Conservation (phyloP, 2,329 filamentous ascomycete genomes). For the Drechslerella dactyloides region DNA sequence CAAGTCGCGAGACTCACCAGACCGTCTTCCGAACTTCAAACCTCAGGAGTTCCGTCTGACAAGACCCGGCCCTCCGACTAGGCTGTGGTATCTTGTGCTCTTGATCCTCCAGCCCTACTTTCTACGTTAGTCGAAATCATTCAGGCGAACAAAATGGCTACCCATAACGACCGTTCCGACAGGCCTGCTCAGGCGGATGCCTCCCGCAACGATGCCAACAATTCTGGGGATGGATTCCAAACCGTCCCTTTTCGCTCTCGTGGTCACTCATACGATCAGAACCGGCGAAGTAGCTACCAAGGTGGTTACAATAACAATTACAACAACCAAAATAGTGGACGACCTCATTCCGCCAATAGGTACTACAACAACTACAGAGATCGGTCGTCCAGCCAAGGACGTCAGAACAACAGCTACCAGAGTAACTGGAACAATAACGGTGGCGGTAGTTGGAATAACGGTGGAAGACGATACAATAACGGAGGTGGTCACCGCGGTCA, state of each 20-base stretch:
- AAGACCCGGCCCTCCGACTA: slow-evolving; percentile 30
- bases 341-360: slow-evolving; percentile 23
- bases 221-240: not conserved
- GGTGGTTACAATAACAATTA: slow-evolving; percentile 1
- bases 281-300: slow-evolving; percentile 16
- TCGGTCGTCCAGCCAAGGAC: slow-evolving; percentile 23
- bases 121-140: not conserved
- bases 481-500: not conserved
- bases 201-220: not conserved
- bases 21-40: slow-evolving; percentile 4
- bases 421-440: slow-evolving; percentile 10
- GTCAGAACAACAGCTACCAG: not conserved
- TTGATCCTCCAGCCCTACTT: not conserved
- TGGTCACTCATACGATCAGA: slow-evolving; percentile 14
- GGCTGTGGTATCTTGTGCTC: slow-evolving; percentile 24
- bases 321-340: slow-evolving; percentile 12
- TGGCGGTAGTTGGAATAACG: not conserved
- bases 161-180: slow-evolving; percentile 10
- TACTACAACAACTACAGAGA: slow-evolving; percentile 19
- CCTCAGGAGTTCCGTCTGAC: slow-evolving; percentile 4
- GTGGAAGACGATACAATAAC: not conserved
- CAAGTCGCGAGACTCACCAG: slow-evolving; percentile 9
- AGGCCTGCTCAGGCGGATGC: slow-evolving; percentile 23
- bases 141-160: slow-evolving; percentile 14
- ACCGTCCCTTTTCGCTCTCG: slow-evolving; percentile 32